A percentile compares a stretch with the other conserved stretches of the same genome.
Conservation (phyloP, 345 rosid species). For the Linum tenue region DNA sequence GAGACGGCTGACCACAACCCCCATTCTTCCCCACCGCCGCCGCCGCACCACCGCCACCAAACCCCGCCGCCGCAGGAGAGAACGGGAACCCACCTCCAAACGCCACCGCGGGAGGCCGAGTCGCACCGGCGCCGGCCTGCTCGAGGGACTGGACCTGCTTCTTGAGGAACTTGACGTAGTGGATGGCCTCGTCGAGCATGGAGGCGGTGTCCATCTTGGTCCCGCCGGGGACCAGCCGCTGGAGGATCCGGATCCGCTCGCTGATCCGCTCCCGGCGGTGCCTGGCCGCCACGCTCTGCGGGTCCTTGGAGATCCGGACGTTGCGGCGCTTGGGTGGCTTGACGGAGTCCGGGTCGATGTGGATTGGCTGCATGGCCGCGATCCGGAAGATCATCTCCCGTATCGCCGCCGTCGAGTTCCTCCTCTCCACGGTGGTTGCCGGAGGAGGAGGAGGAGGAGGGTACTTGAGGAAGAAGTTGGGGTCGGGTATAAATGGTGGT, state of each 20-base stretch:
- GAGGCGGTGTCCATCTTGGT: slow-evolving; percentile 96
- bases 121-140: slow-evolving; percentile 38
- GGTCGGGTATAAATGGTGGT: background rate
- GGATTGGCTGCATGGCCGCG: slow-evolving; percentile 86
- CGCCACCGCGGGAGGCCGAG: slow-evolving; percentile 20
- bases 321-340: slow-evolving; percentile 84
- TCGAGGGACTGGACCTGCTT: slow-evolving; percentile 74
- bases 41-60: slow-evolving; percentile 30
- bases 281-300: slow-evolving; percentile 88
- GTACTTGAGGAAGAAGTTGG: background rate
- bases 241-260: slow-evolving; percentile 81
- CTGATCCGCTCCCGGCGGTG: slow-evolving; percentile 82
- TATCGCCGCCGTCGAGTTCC: slow-evolving; percentile 58
- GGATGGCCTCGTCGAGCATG: slow-evolving; percentile 89
- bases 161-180: slow-evolving; percentile 82
- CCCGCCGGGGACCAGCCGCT: slow-evolving; percentile 97
- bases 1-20: slow-evolving; percentile 29
- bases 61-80: slow-evolving; percentile 21
- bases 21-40: slow-evolving; percentile 34
- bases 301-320: slow-evolving; percentile 88
- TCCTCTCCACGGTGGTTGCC: slow-evolving; percentile 22
- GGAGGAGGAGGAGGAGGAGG: background rate
- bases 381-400: slow-evolving; percentile 79
- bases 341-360: slow-evolving; percentile 75
- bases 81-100: slow-evolving; percentile 11